A percentile compares a stretch with the other conserved stretches of the same genome.
Evolutionary conservation across 2,329 filamentous ascomycete genomes (phyloP).

Genomic region (Samsoniella hepiali): DNA sequence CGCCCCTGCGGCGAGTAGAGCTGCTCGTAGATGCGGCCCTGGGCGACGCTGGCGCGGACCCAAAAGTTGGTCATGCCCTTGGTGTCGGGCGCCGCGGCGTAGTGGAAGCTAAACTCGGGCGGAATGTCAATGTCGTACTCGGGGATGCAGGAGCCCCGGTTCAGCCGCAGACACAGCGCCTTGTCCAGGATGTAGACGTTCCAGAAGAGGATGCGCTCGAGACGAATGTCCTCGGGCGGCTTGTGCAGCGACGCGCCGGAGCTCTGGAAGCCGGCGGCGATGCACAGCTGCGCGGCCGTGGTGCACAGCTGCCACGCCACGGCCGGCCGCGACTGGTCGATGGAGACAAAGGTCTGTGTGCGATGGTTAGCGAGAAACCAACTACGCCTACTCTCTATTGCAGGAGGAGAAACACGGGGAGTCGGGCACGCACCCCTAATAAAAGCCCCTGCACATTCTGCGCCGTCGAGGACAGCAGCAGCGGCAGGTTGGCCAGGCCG

Average conservation of each 20-base stretch:
- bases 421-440: slow-evolving; percentile 45
- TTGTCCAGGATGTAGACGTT: slow-evolving; percentile 57
- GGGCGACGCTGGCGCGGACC: slow-evolving; percentile 53
- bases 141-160: slow-evolving; percentile 55
- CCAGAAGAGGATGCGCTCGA: slow-evolving; percentile 46
- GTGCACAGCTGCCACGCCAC: slow-evolving; percentile 61
- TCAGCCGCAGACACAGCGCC: slow-evolving; percentile 55
- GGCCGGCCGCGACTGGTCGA: slow-evolving; percentile 59
- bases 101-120: slow-evolving; percentile 41
- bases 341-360: slow-evolving; percentile 53
- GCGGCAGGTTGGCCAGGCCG: slow-evolving; percentile 47
- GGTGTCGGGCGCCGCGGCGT: slow-evolving; percentile 27
- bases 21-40: slow-evolving; percentile 57
- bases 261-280: slow-evolving; percentile 60
- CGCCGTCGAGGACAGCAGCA: slow-evolving; percentile 53
- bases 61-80: slow-evolving; percentile 46
- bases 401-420: neutral
- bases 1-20: slow-evolving; percentile 49
- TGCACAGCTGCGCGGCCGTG: slow-evolving; percentile 57
- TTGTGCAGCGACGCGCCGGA: slow-evolving; percentile 33
- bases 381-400: too few relatives aligned
- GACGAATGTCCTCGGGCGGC: slow-evolving; percentile 30
- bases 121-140: slow-evolving; percentile 58
- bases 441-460: slow-evolving; percentile 57
- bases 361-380: neutral